Base-by-base conservation (phyloP, 192 early-diverging fungal species). In the Coemansia erecta region DNA sequence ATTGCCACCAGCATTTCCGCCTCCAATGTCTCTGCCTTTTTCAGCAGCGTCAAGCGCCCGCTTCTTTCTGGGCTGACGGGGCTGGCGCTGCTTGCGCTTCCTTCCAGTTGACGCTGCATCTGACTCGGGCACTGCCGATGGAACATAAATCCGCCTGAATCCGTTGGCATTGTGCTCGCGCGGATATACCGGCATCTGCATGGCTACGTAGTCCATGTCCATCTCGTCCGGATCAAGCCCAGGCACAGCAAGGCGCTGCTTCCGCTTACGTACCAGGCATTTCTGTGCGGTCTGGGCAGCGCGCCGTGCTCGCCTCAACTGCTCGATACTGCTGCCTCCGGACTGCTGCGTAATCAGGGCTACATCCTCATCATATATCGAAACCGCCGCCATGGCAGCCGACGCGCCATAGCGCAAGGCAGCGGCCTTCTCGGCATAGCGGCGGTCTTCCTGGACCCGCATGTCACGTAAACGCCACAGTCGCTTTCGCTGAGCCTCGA, bases 41-140 rank as follows among this genome's bases (percentile, higher is more conserved):
- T 2, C 35, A 11, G 3, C 35, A 37, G 35, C 14, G 26, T 56
- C 41, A 15, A 56, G 40, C 37, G 40, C 42, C 41, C 18, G 23
- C 41, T 58, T 71, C 62, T 72, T 71, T 26, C 46, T 63, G n/a
- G 74, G 64, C 60, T 65, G 72, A 3, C 66, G 64, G 11, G 61
- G 72, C 55, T 77, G 74, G 17, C 75, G 68, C 23, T 61, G 65
- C 55, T 72, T 71, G 61, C 69, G 68, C 62, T 78, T 78, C 51
- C 68, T 78, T 13, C 26, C 58, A 8, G 35, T 37, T 15, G 53
- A 19, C 13, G 60, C 40, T 8, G 56, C 41, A 5, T 46, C 55
- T 8, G 64, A 14, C 50, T 71, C 74, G 1, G 61, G 21, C 15
- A 60, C 21, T 39, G 45, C 21, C 48, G 64, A 39, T 31, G 75